These are phyloP conservation scores for Lyophyllum decastes DNA, from an alignment of 768 basidiomycete species.

Conservation along the genomic window DNA sequence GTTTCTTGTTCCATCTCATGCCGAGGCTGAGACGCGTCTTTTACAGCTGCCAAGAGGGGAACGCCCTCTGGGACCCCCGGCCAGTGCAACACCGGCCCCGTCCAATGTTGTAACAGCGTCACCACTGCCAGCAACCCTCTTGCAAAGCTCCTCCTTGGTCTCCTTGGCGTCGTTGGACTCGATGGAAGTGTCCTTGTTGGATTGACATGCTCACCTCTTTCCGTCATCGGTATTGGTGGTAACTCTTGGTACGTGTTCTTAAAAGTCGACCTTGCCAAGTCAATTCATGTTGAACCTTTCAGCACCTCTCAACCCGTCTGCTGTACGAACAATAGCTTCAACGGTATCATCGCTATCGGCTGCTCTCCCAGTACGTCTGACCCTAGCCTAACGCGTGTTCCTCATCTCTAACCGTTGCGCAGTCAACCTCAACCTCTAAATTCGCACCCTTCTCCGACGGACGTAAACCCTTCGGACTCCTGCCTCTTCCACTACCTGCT, in stretches of 20 bases:
- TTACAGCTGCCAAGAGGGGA: slow-evolving; percentile 34
- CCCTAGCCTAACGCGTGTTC: neutral
- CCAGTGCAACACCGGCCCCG: slow-evolving; percentile 41
- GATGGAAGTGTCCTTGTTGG: slow-evolving; percentile 29
- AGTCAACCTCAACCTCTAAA: slow-evolving; percentile 26
- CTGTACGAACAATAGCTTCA: slow-evolving; percentile 44
- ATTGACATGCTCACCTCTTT: slow-evolving; percentile 35
- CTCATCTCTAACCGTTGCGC: neutral
- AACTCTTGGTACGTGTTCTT: slow-evolving; percentile 31
- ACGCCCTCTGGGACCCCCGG: slow-evolving; percentile 35
- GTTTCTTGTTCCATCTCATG: neutral
- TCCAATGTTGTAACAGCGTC: slow-evolving; percentile 45
- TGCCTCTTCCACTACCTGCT: neutral
- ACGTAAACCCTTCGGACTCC: neutral
- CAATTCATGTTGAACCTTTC: neutral
- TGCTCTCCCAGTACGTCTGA: slow-evolving; percentile 42
- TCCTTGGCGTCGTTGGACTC: slow-evolving; percentile 32
- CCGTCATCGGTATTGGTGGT: slow-evolving; percentile 30
- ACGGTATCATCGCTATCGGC: slow-evolving; percentile 43
- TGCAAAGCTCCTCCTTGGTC: slow-evolving; percentile 21
- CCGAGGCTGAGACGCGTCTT: neutral
- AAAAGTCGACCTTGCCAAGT: neutral
- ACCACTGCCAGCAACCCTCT: slow-evolving; percentile 14
- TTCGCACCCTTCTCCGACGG: neutral
- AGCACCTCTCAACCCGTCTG: slow-evolving; percentile 46